These are phyloP conservation scores for Pythium volutum DNA, from an alignment of 352 stramenopile genomes.

Conservation along the genomic window DNA sequence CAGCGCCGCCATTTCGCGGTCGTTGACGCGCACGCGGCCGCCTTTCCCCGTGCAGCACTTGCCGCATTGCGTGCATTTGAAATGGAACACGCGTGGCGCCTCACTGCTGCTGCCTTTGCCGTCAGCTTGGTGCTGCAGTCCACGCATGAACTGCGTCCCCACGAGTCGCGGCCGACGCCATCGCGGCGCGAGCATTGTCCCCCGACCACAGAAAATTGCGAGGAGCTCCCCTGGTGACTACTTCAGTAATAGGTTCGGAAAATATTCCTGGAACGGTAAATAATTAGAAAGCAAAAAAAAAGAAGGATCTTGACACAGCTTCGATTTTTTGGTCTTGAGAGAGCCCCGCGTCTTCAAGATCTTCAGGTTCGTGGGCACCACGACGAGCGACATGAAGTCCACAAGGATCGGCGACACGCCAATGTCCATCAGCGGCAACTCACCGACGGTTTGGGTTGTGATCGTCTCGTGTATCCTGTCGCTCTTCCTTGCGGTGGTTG, in stretches of 20 bases:
- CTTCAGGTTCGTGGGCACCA: no score
- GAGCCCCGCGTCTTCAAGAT: no score
- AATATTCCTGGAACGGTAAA: no score
- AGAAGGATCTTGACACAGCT: neutral
- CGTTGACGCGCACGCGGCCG: slow-evolving; percentile 67
- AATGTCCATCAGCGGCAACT: neutral
- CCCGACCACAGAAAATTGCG: neutral
- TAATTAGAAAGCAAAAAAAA: neutral
- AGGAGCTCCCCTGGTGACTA: neutral
- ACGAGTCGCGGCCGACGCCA: neutral
- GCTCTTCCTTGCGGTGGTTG: neutral
- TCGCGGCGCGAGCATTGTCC: neutral
- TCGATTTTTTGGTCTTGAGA: neutral
- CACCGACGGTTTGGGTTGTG: neutral
- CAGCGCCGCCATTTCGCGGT: slow-evolving; percentile 48
- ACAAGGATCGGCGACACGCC: no score
- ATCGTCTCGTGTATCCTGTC: neutral
- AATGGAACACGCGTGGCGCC: slow-evolving; percentile 34
- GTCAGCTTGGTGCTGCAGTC: slow-evolving; percentile 38
- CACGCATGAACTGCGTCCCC: neutral
- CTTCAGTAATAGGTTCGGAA: neutral
- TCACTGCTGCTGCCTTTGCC: slow-evolving; percentile 21
- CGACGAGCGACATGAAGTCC: no score
- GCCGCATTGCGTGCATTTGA: slow-evolving; percentile 72
- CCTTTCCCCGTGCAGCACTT: slow-evolving; percentile 76